Conservation (phyloP, 2,329 filamentous ascomycete genomes). For the Aspergillus puulaauensis region DNA sequence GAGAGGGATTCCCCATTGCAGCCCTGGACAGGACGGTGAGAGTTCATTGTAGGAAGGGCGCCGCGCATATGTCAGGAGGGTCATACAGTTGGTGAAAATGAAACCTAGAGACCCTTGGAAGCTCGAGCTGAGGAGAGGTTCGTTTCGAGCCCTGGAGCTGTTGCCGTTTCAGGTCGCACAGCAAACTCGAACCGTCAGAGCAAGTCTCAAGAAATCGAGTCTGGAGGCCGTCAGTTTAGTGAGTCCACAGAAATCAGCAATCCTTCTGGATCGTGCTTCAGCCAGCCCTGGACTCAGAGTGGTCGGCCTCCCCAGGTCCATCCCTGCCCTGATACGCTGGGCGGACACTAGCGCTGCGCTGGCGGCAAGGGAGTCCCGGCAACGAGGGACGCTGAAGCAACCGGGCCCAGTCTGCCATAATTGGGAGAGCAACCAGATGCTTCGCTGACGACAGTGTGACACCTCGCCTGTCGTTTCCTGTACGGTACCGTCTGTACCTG, state of each 20-base stretch:
- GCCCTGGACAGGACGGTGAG: slow-evolving; percentile 1
- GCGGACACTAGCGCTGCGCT: slow-evolving; percentile 32
- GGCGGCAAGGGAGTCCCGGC: slow-evolving; percentile 41
- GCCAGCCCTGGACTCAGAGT: slow-evolving; percentile 18
- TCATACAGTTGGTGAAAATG: background rate
- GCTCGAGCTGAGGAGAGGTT: background rate
- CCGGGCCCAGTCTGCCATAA: background rate
- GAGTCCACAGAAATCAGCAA: background rate
- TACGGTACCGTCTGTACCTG: background rate
- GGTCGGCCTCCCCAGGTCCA: slow-evolving; percentile 5
- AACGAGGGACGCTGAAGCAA: slow-evolving; percentile 24
- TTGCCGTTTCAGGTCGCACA: slow-evolving; percentile 6
- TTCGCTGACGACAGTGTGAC: slow-evolving; percentile 4
- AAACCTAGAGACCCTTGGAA: slow-evolving; percentile 3
- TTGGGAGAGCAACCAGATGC: background rate
- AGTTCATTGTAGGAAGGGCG: slow-evolving; percentile 1
- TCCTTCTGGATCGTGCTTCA: slow-evolving; percentile 18
- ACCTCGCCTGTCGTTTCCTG: background rate
- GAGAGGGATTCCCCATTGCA: background rate
- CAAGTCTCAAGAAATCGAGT: slow-evolving; percentile 1
- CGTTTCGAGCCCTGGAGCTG: background rate
- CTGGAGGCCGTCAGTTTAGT: background rate
- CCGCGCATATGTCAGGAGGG: slow-evolving; percentile 19
- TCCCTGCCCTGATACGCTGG: slow-evolving; percentile 31
- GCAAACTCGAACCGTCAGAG: slow-evolving; percentile 14